phyloP scores from a whole-genome alignment of 2,329 filamentous ascomycete species.

The Aspergillus candidus region DNA sequence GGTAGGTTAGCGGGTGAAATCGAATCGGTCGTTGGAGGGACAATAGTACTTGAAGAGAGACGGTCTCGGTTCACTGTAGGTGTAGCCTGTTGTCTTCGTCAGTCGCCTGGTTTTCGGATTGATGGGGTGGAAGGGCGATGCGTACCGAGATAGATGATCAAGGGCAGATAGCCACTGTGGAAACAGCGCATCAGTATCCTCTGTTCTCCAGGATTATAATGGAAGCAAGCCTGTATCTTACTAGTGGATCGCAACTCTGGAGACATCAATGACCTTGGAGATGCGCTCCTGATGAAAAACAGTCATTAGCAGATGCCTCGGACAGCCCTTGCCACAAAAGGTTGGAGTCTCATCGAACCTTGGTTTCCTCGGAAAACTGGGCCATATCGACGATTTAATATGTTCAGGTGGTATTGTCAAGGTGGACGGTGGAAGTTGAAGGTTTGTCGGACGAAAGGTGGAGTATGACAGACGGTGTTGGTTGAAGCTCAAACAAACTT shows the following conservation, averaged over 20 bases:
- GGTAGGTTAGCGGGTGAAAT: background rate
- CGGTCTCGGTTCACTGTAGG: conserved; percentile 85
- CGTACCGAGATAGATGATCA: conserved; percentile 95
- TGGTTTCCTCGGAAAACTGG: conserved; percentile 89
- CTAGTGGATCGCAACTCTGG: conserved; percentile 93
- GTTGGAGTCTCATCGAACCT: conserved; percentile 51
- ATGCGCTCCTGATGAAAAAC: conserved; percentile 73
- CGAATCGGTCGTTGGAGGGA: conserved; percentile 20
- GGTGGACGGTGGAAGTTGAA: too few species aligned
- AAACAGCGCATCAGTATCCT: background rate
- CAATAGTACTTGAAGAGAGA: conserved; percentile 61
- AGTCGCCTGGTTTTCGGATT: conserved; percentile 6
- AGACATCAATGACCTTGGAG: conserved; percentile 90
- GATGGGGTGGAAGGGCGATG: background rate
- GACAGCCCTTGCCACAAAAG: background rate
- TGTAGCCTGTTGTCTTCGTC: conserved; percentile 61
- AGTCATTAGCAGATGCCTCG: conserved; percentile 7
- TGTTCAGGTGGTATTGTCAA: background rate
- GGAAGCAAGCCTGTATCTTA: conserved; percentile 42
- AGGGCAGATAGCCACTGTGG: conserved; percentile 80
- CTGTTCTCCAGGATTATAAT: too few species aligned
- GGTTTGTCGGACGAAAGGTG: background rate
- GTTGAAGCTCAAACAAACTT: conserved; percentile 2
- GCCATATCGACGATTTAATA: conserved; percentile 38
- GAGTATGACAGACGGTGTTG: conserved; percentile 6